Base-by-base conservation (phyloP, 176 grass and related monocot genomes). In the Oryza australiensis region DNA sequence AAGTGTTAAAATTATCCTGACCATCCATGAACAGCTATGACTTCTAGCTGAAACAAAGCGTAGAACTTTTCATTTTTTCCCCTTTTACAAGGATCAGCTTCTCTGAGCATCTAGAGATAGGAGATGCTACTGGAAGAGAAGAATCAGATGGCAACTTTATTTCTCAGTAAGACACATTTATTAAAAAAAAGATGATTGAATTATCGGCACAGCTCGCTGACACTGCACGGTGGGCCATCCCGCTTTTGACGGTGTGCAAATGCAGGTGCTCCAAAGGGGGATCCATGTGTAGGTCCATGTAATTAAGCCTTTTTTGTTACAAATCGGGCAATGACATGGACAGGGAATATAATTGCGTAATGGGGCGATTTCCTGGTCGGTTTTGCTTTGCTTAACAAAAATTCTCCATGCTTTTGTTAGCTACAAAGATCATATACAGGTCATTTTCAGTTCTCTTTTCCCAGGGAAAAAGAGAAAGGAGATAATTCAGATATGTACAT, bases 271-370 rank as follows among this genome's bases (percentile, higher is more conserved):
- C 23, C 22, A 71, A 75, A 85, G 64, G 65, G 22, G 4, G 63
- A 85, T 66, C 55, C 57, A 41, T 64, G 64, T 15, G 64, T 85
- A 66, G 82, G 77, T 55, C 82, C 82, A 38, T 64, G 30, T 42
- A 40, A 32, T 71, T 70, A 40, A 66, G n/a, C 18, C 9, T 38
- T 73, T 51, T 38, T 26, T 9, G 1, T 8, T 59, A 23, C 46
- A 84, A 28, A 84, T 38, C 34, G 12, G 59, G 68, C 40, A 34
- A 70, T 80, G 76, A 64, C 49, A 45, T 68, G 24, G 68, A 68
- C 35, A 1, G 13, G 49, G 79, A 72, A 72, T 62, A 51, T 38
- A 62, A 59, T 33, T 45, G 62, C 24, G 69, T 70, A 46, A 69
- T 10, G 66, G 18, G 1, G 51, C 5, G 60, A 57, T 72, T 78